Evolutionary conservation across 2,329 filamentous ascomycete genomes (phyloP).

Genomic region (Pseudomassariella vexata): DNA sequence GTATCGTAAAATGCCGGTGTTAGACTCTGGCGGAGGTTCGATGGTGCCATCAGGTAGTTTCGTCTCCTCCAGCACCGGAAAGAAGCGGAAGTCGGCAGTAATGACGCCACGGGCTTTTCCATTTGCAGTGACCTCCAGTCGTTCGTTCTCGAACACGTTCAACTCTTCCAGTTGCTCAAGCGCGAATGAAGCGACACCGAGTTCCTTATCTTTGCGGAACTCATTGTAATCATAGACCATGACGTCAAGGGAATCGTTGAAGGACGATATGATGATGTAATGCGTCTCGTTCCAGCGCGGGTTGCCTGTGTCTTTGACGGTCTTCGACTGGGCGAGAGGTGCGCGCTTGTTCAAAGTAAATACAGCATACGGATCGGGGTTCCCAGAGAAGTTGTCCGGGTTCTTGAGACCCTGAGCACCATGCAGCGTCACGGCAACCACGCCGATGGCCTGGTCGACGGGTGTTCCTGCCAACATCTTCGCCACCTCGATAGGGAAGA

Average conservation of each 20-base stretch:
- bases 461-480: constrained; percentile 95
- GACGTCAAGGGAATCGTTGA: constrained; percentile 81
- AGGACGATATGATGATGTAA: constrained; percentile 88
- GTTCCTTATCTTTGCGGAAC: constrained; percentile 90
- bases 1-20: constrained; percentile 90
- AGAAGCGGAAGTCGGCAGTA: constrained; percentile 83
- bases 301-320: constrained; percentile 74
- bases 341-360: constrained; percentile 80
- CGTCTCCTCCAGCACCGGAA: constrained; percentile 75
- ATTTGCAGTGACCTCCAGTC: constrained; percentile 76
- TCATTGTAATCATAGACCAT: constrained; percentile 92
- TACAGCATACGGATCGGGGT: constrained; percentile 82
- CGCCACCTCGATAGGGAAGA: constrained; percentile 96
- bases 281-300: constrained; percentile 96
- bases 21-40: constrained; percentile 79
- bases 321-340: constrained; percentile 84
- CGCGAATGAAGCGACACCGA: constrained; percentile 79
- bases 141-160: constrained; percentile 74
- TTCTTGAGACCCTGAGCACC: constrained; percentile 92
- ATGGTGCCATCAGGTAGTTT: constrained; percentile 70
- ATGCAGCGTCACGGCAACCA: constrained; percentile 85
- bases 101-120: constrained; percentile 79
- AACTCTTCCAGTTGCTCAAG: constrained; percentile 77
- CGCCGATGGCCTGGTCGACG: constrained; percentile 92
- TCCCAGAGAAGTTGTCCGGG: constrained; percentile 85